phyloP scores from a whole-genome alignment of 257 asterid genomes.

The Dorcoceras hygrometricum region DNA sequence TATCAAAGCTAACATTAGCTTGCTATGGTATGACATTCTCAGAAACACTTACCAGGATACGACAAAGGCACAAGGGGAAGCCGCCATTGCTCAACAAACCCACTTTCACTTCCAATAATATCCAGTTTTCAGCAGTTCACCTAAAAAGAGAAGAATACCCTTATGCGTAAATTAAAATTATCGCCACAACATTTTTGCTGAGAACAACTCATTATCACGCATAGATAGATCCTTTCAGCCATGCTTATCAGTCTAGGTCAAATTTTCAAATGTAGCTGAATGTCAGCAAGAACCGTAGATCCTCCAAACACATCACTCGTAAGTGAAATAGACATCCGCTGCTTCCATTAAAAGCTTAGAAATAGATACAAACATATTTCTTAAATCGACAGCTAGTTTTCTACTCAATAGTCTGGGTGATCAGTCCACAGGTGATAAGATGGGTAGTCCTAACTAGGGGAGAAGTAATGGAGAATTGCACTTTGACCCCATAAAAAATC shows the following conservation, averaged over 20 bases:
- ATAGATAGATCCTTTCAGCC: constrained; percentile 13
- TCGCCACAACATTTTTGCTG: neutral
- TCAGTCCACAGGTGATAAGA: neutral
- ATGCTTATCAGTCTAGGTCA: neutral
- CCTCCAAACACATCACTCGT: neutral
- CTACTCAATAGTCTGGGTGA: neutral
- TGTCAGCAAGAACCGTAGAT: neutral
- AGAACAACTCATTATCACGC: constrained; percentile 12
- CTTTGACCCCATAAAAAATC: constrained; percentile 9
- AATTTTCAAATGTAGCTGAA: neutral
- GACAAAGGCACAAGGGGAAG: constrained; percentile 34
- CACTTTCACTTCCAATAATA: constrained; percentile 23
- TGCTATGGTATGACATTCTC: constrained; percentile 2
- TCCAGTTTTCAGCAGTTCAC: constrained; percentile 21
- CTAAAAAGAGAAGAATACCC: constrained; percentile 16
- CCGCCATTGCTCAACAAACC: constrained; percentile 37
- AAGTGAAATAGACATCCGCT: neutral
- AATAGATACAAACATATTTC: neutral
- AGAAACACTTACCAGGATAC: constrained; percentile 38
- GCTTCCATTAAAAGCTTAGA: constrained; percentile 5
- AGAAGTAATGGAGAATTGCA: neutral
- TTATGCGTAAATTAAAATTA: constrained; percentile 2
- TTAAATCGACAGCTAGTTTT: neutral
- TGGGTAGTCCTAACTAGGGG: neutral
- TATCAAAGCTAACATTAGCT: neutral